Evolutionary conservation across 805 yeast genomes (phyloP), one percentile per base, ranked within the genome.

Genomic region (Candida cerambycidarum): DNA sequence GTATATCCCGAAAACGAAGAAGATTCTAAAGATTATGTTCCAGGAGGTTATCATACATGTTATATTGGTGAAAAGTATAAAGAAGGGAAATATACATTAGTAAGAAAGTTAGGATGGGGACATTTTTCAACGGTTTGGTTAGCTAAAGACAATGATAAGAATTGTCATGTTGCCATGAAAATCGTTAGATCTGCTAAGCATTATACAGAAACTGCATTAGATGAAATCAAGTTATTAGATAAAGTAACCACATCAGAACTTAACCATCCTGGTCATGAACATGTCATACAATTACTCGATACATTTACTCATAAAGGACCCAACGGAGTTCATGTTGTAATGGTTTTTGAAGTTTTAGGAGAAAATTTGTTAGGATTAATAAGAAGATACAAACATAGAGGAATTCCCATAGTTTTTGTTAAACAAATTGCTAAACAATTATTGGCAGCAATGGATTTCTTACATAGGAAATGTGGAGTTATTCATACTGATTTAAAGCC

Each of bases 71-170:
- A 95, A 60, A 65, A 65, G 16, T 92, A 84, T 63, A 85, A 88
- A 54, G 72, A 85, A 43, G 80, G 80, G 14, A 78, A 86, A 45
- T 93, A 93, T 61, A 73, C 82, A 1, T 65, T 93, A 38, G 90
- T 87, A 23, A 78, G 98, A 47, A 93, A 93, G 59, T 71, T 93
- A 3, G 99, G 99, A 0, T 93, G 99, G 99, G 99, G 99, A 27
- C 97, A 93, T 65, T 93, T 93, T 59, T 84, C 95, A 19, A 93
- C 96, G 1, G 97, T 88, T 16, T 90, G 97, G 97, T 70, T 87
- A 21, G 98, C 97, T 4, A 75, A 67, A 46, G 79, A 79, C 39
- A 66, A 71, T 41, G 73, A 69, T 48, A 68, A 72, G 42, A 73
- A 77, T 46, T 67, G 77, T 37, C 96, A 86, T 58, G 98, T 93